These are phyloP conservation scores for Phytophthora ramorum DNA, from an alignment of 352 stramenopile species.

Conservation along the genomic window DNA sequence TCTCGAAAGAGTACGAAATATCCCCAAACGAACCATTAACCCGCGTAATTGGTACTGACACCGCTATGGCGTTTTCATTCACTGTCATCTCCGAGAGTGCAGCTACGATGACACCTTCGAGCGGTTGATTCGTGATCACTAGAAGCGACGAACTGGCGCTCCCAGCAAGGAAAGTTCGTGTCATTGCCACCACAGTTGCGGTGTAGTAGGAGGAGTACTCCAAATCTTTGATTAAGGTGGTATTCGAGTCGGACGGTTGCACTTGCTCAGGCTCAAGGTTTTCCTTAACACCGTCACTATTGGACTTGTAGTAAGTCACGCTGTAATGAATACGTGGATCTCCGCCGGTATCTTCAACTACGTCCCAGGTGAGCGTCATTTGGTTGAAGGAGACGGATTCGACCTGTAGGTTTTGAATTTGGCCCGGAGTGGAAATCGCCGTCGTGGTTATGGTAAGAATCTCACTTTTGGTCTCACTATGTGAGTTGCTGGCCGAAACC, in stretches of 20 bases:
- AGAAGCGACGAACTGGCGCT: conserved; percentile 18
- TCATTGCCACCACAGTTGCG: conserved; percentile 38
- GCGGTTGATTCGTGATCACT: conserved; percentile 45
- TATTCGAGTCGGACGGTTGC: conserved; percentile 12
- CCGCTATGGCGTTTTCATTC: conserved; percentile 34
- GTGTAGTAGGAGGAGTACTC: conserved; percentile 48
- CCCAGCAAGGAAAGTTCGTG: conserved; percentile 45
- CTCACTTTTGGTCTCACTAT: conserved; percentile 32
- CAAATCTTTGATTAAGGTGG: conserved; percentile 27
- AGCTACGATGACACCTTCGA: conserved; percentile 41
- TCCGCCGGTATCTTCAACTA: conserved; percentile 50
- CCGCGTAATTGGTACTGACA: conserved; percentile 45
- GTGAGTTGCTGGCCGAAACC: conserved; percentile 44
- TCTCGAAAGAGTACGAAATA: conserved; percentile 45
- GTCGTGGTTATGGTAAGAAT: conserved; percentile 37
- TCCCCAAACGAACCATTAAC: conserved; percentile 63
- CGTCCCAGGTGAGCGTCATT: conserved; percentile 48
- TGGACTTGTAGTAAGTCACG: conserved; percentile 49
- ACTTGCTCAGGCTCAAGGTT: conserved; percentile 6
- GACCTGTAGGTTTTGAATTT: conserved; percentile 31
- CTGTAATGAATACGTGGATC: conserved; percentile 51
- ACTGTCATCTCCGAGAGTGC: conserved; percentile 22
- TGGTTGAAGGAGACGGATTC: conserved; percentile 42
- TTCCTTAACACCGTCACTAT: conserved; percentile 14
- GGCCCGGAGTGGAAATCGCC: conserved; percentile 44